These are phyloP conservation scores for Fusarium sp. DNA, from an alignment of 2,329 filamentous ascomycete species.

Conservation along the genomic window DNA sequence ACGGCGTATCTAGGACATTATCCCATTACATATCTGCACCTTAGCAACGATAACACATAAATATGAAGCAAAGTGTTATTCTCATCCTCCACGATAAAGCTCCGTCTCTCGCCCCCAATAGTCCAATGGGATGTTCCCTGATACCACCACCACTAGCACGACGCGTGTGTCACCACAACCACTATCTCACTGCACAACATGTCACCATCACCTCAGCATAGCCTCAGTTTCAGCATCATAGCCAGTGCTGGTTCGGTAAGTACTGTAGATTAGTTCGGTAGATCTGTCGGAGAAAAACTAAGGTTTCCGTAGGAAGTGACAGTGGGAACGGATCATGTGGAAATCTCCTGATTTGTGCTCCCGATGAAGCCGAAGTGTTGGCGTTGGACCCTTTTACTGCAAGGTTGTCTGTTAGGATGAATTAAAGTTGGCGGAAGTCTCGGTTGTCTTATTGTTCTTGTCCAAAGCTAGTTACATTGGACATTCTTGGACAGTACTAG, in stretches of 20 bases:
- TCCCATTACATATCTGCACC: conserved; percentile 16
- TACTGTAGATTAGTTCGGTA: not conserved
- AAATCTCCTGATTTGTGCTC: conserved; percentile 1
- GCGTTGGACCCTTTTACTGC: too few species aligned
- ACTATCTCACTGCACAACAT: not conserved
- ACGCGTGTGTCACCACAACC: conserved; percentile 13
- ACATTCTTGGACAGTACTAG: too few species aligned
- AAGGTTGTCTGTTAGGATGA: too few species aligned
- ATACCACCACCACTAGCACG: conserved; percentile 7
- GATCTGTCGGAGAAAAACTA: not conserved
- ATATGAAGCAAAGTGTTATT: conserved; percentile 20
- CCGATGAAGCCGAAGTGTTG: conserved; percentile 25
- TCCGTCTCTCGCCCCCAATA: not conserved
- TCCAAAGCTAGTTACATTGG: not conserved
- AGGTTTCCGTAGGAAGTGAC: conserved; percentile 2
- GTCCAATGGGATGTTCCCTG: not conserved
- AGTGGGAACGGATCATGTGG: not conserved
- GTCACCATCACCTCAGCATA: conserved; percentile 8
- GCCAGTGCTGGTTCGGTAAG: not conserved
- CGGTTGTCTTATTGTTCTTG: not conserved
- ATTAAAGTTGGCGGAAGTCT: too few species aligned
- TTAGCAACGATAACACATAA: conserved; percentile 9
- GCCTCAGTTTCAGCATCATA: conserved; percentile 15
- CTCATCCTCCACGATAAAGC: not conserved
- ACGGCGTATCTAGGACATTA: not conserved